Percentiles rank a stretch among this genome's conserved stretches.
Conservation (phyloP, 179 eudicot genomes). For the Corrigiola litoralis region DNA sequence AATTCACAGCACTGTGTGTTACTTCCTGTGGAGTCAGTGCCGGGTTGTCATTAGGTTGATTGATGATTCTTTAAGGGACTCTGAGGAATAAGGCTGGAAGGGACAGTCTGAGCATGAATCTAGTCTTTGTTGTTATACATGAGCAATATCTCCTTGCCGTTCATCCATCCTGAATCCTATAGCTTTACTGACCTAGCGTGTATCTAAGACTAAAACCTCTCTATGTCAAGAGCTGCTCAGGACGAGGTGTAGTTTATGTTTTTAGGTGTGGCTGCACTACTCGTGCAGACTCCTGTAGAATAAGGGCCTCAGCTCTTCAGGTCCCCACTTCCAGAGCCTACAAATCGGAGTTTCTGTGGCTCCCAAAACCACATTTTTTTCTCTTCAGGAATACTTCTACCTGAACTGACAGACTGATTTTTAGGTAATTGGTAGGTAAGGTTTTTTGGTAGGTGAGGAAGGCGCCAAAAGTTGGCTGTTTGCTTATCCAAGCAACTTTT, state of each 20-base stretch:
- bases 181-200: no score
- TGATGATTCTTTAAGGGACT: neutral
- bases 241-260: no score
- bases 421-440: slow-evolving; percentile 12
- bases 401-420: neutral
- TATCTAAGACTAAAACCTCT: no score
- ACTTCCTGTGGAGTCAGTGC: neutral
- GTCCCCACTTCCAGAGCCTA: neutral
- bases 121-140: no score
- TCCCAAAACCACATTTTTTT: neutral
- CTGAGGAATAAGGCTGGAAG: neutral
- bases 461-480: slow-evolving; percentile 5
- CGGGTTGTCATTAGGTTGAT: neutral
- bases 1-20: no score
- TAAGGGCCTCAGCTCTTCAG: no score
- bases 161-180: no score
- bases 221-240: no score
- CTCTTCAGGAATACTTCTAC: neutral
- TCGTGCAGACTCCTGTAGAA: no score
- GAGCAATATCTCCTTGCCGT: no score
- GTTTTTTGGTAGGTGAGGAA: slow-evolving; percentile 15
- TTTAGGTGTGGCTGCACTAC: no score
- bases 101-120: no score
- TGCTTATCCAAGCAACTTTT: slow-evolving; percentile 8
- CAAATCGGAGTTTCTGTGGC: neutral